A percentile compares a stretch with the other conserved stretches of the same genome.
Evolutionary conservation across 768 basidiomycete genomes (phyloP).

Genomic region (Multifurca ochricompacta): DNA sequence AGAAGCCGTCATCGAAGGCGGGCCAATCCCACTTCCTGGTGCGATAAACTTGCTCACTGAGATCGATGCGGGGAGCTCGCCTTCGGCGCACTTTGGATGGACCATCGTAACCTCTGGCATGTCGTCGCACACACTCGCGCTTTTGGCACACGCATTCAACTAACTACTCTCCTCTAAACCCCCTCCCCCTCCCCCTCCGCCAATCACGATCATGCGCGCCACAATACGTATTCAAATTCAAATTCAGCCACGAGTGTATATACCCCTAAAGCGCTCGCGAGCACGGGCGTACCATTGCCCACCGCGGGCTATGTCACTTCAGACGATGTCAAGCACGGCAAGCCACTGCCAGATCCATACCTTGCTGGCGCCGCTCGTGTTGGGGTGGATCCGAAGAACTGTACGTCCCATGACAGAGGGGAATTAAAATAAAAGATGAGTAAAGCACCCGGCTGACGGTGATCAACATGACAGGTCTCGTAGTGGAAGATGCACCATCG

Average conservation of each 20-base stretch:
- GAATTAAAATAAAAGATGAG: not conserved
- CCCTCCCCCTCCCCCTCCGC: constrained; percentile 50
- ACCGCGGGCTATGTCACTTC: constrained; percentile 61
- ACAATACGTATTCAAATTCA: not conserved
- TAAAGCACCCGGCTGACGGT: constrained; percentile 1
- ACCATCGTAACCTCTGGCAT: constrained; percentile 80
- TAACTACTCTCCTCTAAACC: too few species aligned
- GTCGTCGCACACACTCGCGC: constrained; percentile 68
- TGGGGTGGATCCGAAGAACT: constrained; percentile 47
- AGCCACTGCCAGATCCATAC: constrained; percentile 88
- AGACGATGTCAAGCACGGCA: constrained; percentile 62
- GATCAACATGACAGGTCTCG: constrained; percentile 47
- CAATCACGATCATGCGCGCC: too few species aligned
- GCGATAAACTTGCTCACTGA: constrained; percentile 42
- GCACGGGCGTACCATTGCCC: constrained; percentile 54
- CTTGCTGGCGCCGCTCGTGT: constrained; percentile 62
- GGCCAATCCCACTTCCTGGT: constrained; percentile 61
- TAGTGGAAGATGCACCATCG: constrained; percentile 85
- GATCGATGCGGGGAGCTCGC: constrained; percentile 22
- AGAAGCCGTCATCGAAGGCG: constrained; percentile 57
- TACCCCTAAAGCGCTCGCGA: constrained; percentile 56
- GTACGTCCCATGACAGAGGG: constrained; percentile 30
- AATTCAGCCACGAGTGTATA: constrained; percentile 65
- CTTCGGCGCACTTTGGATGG: constrained; percentile 47
- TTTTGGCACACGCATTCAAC: constrained; percentile 58